Evolutionary conservation across 305 asterid genomes (phyloP).

Genomic region (Rubia balearica): DNA sequence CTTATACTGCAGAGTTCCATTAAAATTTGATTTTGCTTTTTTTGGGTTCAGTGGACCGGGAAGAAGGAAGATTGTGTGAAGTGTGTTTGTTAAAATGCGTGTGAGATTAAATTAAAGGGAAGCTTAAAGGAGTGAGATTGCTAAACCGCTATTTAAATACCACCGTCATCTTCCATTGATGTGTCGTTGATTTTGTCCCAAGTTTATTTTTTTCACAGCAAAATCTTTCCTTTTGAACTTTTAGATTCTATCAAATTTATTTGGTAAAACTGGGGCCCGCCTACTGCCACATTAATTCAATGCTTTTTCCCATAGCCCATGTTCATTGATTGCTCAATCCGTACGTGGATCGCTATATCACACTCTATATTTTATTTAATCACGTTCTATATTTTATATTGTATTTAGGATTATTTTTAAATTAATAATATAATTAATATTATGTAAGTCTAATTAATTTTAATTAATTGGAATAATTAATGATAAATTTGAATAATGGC

Average conservation of each 20-base stretch:
- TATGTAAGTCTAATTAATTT: too few species aligned
- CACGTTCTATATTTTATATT: too few species aligned
- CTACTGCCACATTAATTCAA: neutral
- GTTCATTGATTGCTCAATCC: slow-evolving; percentile 2
- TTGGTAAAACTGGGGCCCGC: slow-evolving; percentile 5
- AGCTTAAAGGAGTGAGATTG: slow-evolving; percentile 18
- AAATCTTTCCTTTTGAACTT: slow-evolving; percentile 6
- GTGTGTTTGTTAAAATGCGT: slow-evolving; percentile 7
- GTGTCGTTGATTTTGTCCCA: slow-evolving; percentile 3
- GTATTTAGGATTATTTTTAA: too few species aligned
- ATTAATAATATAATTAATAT: too few species aligned
- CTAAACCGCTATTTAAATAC: neutral
- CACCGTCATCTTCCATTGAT: slow-evolving; percentile 4
- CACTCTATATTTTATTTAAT: too few species aligned
- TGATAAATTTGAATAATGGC: too few species aligned
- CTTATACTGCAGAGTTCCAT: neutral
- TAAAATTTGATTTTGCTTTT: slow-evolving; percentile 9
- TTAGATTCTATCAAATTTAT: slow-evolving; percentile 4
- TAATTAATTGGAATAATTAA: too few species aligned
- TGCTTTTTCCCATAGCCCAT: neutral
- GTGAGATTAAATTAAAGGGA: slow-evolving; percentile 20
- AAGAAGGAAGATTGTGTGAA: slow-evolving; percentile 11
- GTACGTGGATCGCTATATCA: too few species aligned
- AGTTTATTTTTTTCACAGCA: neutral
- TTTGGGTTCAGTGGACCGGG: slow-evolving; percentile 12